phyloP scores from a whole-genome alignment of 768 basidiomycete genomes.

The Suillus spraguei region DNA sequence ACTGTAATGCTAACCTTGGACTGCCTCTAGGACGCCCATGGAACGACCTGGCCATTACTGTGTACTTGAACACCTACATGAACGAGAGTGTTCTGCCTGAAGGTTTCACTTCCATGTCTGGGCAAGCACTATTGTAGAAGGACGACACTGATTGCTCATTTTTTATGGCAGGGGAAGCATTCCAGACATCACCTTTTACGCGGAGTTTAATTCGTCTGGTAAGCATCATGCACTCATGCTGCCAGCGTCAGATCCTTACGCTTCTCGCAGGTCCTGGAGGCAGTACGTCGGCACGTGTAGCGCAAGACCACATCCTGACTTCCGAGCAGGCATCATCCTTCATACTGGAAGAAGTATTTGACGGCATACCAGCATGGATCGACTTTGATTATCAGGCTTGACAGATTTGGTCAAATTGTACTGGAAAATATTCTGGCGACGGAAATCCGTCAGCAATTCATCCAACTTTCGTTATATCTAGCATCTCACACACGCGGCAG shows the following conservation, averaged over 20 bases:
- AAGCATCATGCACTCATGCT: too few species aligned
- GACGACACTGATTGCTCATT: neutral
- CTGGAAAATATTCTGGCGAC: too few species aligned
- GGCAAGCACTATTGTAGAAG: constrained; percentile 1
- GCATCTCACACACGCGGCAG: neutral
- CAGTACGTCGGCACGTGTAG: too few species aligned
- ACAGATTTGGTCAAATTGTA: too few species aligned
- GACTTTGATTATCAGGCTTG: constrained; percentile 32
- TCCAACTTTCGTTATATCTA: too few species aligned
- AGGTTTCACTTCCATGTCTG: constrained; percentile 54
- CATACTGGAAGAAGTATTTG: constrained; percentile 52
- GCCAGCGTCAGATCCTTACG: too few species aligned
- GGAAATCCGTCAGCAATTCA: too few species aligned
- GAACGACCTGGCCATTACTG: constrained; percentile 58
- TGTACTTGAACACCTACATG: constrained; percentile 59
- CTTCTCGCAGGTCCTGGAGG: too few species aligned
- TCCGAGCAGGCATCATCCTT: constrained; percentile 47
- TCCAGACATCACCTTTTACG: constrained; percentile 55
- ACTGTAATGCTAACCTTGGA: neutral
- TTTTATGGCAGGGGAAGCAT: constrained; percentile 43
- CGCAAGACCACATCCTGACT: too few species aligned
- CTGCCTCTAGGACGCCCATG: constrained; percentile 49
- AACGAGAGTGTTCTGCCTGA: constrained; percentile 52
- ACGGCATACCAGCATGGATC: constrained; percentile 54
- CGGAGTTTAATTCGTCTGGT: too few species aligned